Percentiles rank a stretch among this genome's conserved stretches.
Conservation (phyloP, 2,329 filamentous ascomycete genomes). For the Thelonectria olida region DNA sequence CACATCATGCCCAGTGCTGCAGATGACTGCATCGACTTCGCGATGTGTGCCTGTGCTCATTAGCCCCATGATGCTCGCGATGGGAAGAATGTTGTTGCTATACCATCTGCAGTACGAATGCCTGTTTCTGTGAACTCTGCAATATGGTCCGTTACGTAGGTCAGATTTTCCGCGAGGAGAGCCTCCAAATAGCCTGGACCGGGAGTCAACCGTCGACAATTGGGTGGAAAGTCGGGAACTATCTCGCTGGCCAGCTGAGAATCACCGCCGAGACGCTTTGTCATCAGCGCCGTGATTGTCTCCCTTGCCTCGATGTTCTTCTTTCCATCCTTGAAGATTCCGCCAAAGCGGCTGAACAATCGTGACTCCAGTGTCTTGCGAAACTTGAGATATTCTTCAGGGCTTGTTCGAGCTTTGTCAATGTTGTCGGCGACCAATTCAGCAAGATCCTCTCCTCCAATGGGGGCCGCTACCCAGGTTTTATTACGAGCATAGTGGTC, state of each 20-base stretch:
- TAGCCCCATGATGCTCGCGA: background rate
- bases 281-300: conserved; percentile 3
- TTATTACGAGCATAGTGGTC: conserved; percentile 7
- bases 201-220: conserved; percentile 7
- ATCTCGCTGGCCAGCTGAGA: background rate
- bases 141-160: conserved; percentile 7
- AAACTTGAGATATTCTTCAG: conserved; percentile 6
- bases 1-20: conserved; percentile 2
- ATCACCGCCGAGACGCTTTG: background rate
- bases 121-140: conserved; percentile 8
- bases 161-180: background rate
- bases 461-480: conserved; percentile 5
- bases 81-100: no score
- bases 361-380: conserved; percentile 2
- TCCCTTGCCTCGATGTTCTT: background rate
- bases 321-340: background rate
- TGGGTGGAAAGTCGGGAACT: conserved; percentile 10
- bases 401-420: conserved; percentile 5
- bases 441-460: conserved; percentile 10
- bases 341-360: conserved; percentile 6
- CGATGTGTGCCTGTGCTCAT: background rate
- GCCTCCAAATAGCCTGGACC: conserved; percentile 11
- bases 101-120: conserved; percentile 8
- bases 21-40: conserved; percentile 7
- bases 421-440: conserved; percentile 3